phyloP scores from a whole-genome alignment of 495 filamentous ascomycete species.

The Talaromyces wortmannii region DNA sequence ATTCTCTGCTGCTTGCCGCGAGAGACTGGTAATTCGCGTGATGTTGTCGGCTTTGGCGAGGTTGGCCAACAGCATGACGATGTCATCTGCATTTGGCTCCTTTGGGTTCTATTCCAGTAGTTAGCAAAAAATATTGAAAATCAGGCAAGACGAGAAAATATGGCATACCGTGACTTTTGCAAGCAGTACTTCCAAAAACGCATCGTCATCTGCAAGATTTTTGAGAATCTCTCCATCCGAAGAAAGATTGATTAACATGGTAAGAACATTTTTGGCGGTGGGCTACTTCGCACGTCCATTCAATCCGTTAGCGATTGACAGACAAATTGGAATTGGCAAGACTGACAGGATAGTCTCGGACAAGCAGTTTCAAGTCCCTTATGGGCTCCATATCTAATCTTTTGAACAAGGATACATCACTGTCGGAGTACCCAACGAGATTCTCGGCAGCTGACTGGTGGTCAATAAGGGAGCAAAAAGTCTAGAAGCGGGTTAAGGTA shows the following conservation, averaged over 20 bases:
- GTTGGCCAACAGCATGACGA: slow-evolving; percentile 91
- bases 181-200: slow-evolving; percentile 69
- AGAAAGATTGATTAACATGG: slow-evolving; percentile 87
- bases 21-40: slow-evolving; percentile 56
- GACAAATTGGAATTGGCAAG: neutral
- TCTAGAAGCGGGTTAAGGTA: slow-evolving; percentile 16
- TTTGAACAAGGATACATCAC: slow-evolving; percentile 80
- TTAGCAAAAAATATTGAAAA: neutral
- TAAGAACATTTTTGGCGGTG: slow-evolving; percentile 88
- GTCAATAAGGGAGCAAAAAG: slow-evolving; percentile 1
- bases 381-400: slow-evolving; percentile 68
- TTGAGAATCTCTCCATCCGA: slow-evolving; percentile 67
- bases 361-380: slow-evolving; percentile 82
- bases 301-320: neutral
- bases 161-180: slow-evolving; percentile 66
- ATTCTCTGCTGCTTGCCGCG: slow-evolving; percentile 52
- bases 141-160: neutral
- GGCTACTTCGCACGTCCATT: slow-evolving; percentile 39
- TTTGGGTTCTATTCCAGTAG: slow-evolving; percentile 42
- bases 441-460: slow-evolving; percentile 65
- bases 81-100: slow-evolving; percentile 71
- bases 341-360: slow-evolving; percentile 70
- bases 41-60: slow-evolving; percentile 72
- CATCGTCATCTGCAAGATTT: slow-evolving; percentile 68
- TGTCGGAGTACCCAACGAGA: slow-evolving; percentile 73